A percentile compares a stretch with the other conserved stretches of the same genome.
Conservation (phyloP, 768 basidiomycete genomes). For the Pulveroboletus sp. region DNA sequence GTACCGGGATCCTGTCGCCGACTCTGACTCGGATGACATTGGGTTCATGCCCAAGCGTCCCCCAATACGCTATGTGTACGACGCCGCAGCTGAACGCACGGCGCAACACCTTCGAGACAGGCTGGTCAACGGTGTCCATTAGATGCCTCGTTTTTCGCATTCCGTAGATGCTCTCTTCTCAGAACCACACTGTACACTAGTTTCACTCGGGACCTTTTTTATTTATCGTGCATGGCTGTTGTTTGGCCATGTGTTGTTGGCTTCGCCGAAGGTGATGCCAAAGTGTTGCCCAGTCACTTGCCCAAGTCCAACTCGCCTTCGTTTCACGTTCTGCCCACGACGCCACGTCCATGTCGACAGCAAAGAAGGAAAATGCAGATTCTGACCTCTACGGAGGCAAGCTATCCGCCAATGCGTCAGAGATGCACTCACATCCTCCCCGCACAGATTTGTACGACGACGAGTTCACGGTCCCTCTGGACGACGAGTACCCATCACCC, state of each 20-base stretch:
- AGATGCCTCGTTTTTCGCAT: constrained; percentile 7
- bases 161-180: constrained; percentile 12
- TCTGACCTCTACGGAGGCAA: constrained; percentile 49
- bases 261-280: neutral
- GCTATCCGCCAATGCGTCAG: constrained; percentile 7
- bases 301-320: neutral
- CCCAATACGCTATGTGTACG: constrained; percentile 80
- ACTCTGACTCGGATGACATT: constrained; percentile 52
- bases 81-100: constrained; percentile 84
- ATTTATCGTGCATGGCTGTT: constrained; percentile 26
- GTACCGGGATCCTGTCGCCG: constrained; percentile 33
- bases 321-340: constrained; percentile 2
- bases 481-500: constrained; percentile 30
- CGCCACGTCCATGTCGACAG: constrained; percentile 17
- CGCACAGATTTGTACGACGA: constrained; percentile 52
- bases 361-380: constrained; percentile 32
- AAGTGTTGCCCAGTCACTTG: neutral
- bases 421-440: constrained; percentile 4
- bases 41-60: constrained; percentile 37
- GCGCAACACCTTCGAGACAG: constrained; percentile 54
- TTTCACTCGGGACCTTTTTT: constrained; percentile 12
- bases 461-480: constrained; percentile 35
- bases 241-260: constrained; percentile 25
- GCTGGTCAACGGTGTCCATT: constrained; percentile 49
- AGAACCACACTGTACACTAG: constrained; percentile 23